Conservation (phyloP, 2,329 filamentous ascomycete species). For the Aspergillus tamarii region DNA sequence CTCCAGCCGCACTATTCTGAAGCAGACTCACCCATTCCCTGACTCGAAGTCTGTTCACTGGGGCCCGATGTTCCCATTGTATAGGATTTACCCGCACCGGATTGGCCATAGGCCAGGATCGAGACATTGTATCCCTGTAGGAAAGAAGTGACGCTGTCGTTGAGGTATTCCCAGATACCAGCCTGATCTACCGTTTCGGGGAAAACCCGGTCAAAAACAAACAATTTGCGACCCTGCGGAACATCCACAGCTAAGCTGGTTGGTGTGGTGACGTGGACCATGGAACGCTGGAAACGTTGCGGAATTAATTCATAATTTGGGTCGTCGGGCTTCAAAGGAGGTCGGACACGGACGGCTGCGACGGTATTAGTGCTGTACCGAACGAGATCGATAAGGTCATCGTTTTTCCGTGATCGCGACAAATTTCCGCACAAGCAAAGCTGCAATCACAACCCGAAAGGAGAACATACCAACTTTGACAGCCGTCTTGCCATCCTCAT, state of each 20-base stretch:
- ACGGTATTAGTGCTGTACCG: constrained; percentile 19
- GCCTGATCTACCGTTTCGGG: constrained; percentile 80
- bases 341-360: constrained; percentile 87
- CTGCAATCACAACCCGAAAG: neutral
- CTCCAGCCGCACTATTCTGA: neutral
- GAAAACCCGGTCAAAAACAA: constrained; percentile 96
- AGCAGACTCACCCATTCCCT: constrained; percentile 72
- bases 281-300: constrained; percentile 89
- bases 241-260: constrained; percentile 88
- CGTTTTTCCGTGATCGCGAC: constrained; percentile 10
- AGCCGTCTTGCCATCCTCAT: constrained; percentile 86
- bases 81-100: constrained; percentile 95
- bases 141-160: constrained; percentile 87
- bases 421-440: constrained; percentile 1
- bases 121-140: constrained; percentile 98
- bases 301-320: constrained; percentile 95
- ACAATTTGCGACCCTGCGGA: constrained; percentile 88
- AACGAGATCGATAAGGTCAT: neutral
- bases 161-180: constrained; percentile 91
- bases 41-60: constrained; percentile 65
- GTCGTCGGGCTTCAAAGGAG: constrained; percentile 78
- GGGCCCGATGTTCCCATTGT: constrained; percentile 97
- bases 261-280: constrained; percentile 84
- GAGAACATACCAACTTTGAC: constrained; percentile 88
- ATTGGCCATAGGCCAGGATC: constrained; percentile 94